These are phyloP conservation scores for Drosera capensis DNA, from an alignment of 148 eudicot species.

Conservation along the genomic window DNA sequence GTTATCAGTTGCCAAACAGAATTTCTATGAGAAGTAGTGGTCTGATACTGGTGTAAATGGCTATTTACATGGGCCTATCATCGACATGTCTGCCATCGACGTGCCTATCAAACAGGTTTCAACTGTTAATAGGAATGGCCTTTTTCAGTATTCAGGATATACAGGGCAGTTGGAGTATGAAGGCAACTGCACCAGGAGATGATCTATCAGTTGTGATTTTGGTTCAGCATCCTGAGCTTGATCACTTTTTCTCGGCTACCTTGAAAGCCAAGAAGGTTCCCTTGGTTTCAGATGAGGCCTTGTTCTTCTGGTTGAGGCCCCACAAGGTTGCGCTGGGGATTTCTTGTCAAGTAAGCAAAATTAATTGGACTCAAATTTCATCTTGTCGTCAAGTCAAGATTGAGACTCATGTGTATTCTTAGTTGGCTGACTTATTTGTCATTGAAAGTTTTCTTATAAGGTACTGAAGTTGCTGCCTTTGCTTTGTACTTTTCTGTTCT, in stretches of 20 bases:
- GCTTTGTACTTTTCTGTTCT: conserved; percentile 1
- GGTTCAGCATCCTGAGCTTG: conserved; percentile 62
- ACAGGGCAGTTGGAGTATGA: conserved; percentile 79
- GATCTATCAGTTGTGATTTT: conserved; percentile 38
- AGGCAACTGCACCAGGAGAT: conserved; percentile 49
- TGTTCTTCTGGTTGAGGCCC: conserved; percentile 93
- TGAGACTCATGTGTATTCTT: not conserved
- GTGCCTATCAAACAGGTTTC: too few relatives aligned
- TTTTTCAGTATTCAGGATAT: conserved; percentile 91
- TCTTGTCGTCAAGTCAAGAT: not conserved
- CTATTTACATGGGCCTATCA: too few relatives aligned
- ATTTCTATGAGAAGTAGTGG: too few relatives aligned
- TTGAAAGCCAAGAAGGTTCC: conserved; percentile 50
- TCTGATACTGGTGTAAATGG: too few relatives aligned
- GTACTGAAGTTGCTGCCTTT: not conserved
- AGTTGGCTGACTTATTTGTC: not conserved
- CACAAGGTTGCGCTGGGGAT: conserved; percentile 93
- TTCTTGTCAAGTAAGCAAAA: conserved; percentile 83
- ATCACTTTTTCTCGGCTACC: conserved; percentile 60
- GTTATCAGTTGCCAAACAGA: too few relatives aligned
- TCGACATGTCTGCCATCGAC: too few relatives aligned
- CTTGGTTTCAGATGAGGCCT: conserved; percentile 27
- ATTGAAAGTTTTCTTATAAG: not conserved
- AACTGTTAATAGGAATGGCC: too few relatives aligned
- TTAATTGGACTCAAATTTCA: not conserved